phyloP scores from a whole-genome alignment of 1,139 yeast species.

The Sugiyamaella castrensis region DNA sequence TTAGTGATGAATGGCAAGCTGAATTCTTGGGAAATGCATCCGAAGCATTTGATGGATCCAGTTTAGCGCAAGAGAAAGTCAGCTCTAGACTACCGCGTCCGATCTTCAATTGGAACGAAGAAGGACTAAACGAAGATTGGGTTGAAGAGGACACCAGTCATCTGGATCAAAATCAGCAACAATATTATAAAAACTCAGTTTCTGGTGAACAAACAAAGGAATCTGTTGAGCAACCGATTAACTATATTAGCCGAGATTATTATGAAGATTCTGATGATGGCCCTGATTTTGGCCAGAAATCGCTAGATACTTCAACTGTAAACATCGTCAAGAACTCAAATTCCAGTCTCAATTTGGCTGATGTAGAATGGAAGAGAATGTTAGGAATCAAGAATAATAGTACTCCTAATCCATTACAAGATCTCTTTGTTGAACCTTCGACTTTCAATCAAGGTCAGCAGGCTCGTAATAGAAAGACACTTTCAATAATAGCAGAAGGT shows the following conservation, averaged over 20 bases:
- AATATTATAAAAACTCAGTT: too few species aligned
- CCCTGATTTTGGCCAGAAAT: not conserved
- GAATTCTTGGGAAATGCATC: too few species aligned
- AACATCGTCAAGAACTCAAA: too few species aligned
- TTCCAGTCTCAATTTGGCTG: too few species aligned
- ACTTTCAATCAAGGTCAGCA: not conserved
- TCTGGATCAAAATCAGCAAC: not conserved
- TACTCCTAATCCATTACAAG: constrained; percentile 1
- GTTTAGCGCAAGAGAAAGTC: too few species aligned
- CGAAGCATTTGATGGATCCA: too few species aligned
- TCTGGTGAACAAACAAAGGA: too few species aligned
- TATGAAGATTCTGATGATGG: not conserved
- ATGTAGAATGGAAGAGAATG: constrained; percentile 18
- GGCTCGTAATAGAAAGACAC: constrained; percentile 1
- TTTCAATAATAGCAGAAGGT: constrained; percentile 8
- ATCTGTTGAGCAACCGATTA: too few species aligned
- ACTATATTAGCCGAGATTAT: not conserved
- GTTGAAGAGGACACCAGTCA: not conserved
- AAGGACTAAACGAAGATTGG: constrained; percentile 16
- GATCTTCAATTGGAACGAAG: constrained; percentile 13
- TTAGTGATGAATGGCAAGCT: too few species aligned
- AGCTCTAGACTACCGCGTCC: not conserved
- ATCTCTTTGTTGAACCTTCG: constrained; percentile 8
- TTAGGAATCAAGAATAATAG: constrained; percentile 1
- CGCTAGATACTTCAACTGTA: too few species aligned